These are phyloP conservation scores for Tolypocladium inflatum DNA, from an alignment of 2,329 filamentous ascomycete species.

Conservation along the genomic window DNA sequence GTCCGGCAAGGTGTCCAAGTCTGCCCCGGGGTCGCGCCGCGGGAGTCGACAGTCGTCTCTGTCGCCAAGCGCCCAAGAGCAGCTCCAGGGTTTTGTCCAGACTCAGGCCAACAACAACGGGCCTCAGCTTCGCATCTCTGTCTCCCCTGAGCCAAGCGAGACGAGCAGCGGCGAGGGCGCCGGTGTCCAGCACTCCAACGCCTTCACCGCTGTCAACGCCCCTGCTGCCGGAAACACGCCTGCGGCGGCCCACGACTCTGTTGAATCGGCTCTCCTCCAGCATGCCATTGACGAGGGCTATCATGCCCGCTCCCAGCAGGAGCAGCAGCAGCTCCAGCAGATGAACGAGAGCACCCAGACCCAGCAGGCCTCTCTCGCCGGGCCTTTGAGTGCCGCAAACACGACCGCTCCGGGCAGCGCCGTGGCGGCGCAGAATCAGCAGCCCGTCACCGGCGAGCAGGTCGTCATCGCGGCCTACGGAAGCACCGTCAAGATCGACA, in stretches of 20 bases:
- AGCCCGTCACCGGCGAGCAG: conserved; percentile 30
- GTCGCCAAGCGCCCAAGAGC: not conserved
- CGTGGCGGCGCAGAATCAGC: not conserved
- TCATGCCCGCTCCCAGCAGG: not conserved
- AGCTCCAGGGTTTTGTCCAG: not conserved
- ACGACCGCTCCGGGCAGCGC: not conserved
- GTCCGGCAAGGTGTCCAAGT: not conserved
- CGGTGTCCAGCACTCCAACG: not conserved
- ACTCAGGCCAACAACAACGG: not conserved
- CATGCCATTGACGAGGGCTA: not conserved
- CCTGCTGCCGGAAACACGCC: not conserved
- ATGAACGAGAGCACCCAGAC: not conserved
- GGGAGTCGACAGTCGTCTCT: not conserved
- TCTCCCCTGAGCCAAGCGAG: not conserved
- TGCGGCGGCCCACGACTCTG: not conserved
- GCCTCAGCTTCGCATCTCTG: not conserved
- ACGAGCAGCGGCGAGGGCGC: not conserved
- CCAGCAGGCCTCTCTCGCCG: not conserved
- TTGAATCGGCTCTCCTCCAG: not conserved
- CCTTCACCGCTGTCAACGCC: not conserved
- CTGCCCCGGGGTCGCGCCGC: not conserved
- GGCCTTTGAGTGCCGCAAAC: not conserved
- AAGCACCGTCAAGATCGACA: conserved; percentile 36
- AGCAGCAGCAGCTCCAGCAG: not conserved
- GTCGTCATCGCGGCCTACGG: conserved; percentile 40